Base-by-base conservation (phyloP, 768 basidiomycete species). In the Porpolomopsis calyptriformis region DNA sequence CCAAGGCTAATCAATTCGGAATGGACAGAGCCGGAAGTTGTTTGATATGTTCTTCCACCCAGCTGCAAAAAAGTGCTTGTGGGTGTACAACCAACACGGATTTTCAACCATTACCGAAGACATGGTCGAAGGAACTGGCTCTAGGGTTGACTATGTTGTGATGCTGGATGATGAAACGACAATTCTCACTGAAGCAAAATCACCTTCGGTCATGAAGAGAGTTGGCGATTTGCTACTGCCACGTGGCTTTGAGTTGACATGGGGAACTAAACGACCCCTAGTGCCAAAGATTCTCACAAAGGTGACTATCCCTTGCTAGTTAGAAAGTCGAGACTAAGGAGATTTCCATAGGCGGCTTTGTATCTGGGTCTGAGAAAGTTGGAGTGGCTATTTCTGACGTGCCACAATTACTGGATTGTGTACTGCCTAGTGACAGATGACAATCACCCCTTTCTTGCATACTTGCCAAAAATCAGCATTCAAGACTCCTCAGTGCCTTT, bases 371-470 rank as follows among this genome's bases (percentile, higher is more conserved):
- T 52, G 43, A 52, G 51, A 49, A 38, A 33, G 33, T 43, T 54
- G 48, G 48, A 54, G 52, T 52, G 53, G 53, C 44, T 54, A 33
- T 52, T 55, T 46, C 22, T 55, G 23, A 45, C 52, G 39, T 55
- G 54, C 38, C 53, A 52, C 33, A 55, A 55, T 39, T 55, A 52
- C 43, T 55, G 53, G 53, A 50, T 55, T 43, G 49, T 52, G 52
- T 55, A 52, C 49, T 52, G 49, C 37, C 52, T 55, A 51, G 54
- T 53, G 52, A 55, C 36, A 49, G 52, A 55, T 33, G 47, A 52
- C 24, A 14, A 53, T 27, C 40, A 49, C 41, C 52, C 52, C 35
- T 55, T 23, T 37, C 54, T 55, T 51, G 54, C 48, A 7, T 55
- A 53, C 50, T 55, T 45, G 45, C 52, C 52, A 55, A 45, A 22